Evolutionary conservation across 768 basidiomycete species (phyloP).

Genomic region (Dioszegia aurantiaca): DNA sequence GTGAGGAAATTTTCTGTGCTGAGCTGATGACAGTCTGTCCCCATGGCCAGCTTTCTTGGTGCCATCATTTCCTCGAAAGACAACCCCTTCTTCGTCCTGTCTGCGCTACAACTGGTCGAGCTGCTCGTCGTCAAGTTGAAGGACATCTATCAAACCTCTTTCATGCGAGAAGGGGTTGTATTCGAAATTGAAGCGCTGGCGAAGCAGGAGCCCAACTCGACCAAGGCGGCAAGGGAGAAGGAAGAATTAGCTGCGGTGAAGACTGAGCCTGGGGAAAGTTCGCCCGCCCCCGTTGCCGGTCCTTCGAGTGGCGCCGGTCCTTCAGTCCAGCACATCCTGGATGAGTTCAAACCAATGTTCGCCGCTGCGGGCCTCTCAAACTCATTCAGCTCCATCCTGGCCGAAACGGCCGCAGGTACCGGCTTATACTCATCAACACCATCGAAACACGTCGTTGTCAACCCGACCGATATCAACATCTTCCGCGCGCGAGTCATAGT

Average conservation of each 20-base stretch:
- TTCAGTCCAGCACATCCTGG: conserved; percentile 11
- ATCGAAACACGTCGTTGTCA: conserved; percentile 41
- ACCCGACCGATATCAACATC: conserved; percentile 87
- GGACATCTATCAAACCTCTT: conserved; percentile 76
- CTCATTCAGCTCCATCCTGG: conserved; percentile 20
- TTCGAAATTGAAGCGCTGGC: conserved; percentile 85
- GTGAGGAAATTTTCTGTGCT: conserved; percentile 56
- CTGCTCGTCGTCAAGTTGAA: conserved; percentile 80
- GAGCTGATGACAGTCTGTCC: conserved; percentile 66
- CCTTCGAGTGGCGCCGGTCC: conserved; percentile 4
- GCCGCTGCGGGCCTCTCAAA: conserved; percentile 17
- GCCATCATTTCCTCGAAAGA: conserved; percentile 91
- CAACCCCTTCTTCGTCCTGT: conserved; percentile 77
- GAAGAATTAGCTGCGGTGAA: conserved; percentile 28
- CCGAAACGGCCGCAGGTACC: conserved; percentile 9
- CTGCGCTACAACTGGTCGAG: conserved; percentile 89
- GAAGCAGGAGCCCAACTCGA: conserved; percentile 60
- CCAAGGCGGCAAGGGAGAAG: conserved; percentile 34
- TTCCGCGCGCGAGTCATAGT: conserved; percentile 84
- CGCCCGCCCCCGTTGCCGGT: conserved; percentile 12
- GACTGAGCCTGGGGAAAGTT: conserved; percentile 30
- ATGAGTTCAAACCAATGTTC: conserved; percentile 35
- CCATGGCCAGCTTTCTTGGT: conserved; percentile 90
- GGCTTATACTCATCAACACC: conserved; percentile 6
- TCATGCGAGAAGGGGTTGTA: conserved; percentile 92